These are phyloP conservation scores for Smittium culicis DNA, from an alignment of 371 early-diverging fungal genomes.

Conservation along the genomic window DNA sequence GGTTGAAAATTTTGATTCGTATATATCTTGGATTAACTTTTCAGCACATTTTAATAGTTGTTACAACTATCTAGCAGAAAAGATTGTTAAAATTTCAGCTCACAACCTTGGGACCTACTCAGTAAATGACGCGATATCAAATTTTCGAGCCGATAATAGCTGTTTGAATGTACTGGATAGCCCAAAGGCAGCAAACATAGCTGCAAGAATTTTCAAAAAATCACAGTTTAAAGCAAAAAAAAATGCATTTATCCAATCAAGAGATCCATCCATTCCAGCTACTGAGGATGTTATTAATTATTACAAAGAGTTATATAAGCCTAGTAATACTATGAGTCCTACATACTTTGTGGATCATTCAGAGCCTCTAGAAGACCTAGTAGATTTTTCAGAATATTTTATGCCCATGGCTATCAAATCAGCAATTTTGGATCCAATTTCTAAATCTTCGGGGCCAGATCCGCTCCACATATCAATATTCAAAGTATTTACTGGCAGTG, in stretches of 20 bases:
- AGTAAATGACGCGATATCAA: neutral
- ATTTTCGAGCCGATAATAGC: neutral
- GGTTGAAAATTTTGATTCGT: neutral
- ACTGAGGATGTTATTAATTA: neutral
- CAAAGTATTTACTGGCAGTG: neutral
- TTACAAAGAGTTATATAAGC: neutral
- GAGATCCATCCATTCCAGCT: neutral
- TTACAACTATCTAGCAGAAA: neutral
- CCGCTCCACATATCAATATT: neutral
- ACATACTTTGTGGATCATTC: neutral
- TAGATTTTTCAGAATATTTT: neutral
- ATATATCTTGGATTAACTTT: too few species aligned
- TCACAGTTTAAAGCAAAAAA: neutral
- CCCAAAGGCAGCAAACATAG: neutral
- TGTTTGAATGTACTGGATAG: neutral
- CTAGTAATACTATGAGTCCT: neutral
- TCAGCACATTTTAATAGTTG: too few species aligned
- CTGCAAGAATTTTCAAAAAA: neutral
- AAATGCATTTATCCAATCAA: neutral
- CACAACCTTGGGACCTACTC: neutral
- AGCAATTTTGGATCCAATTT: neutral
- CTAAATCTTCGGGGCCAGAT: neutral
- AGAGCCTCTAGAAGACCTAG: neutral
- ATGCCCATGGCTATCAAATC: neutral
- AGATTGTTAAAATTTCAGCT: neutral